Base-by-base conservation (phyloP, 1,139 yeast species). In the Zhuliangozyma parablackwelliae region DNA sequence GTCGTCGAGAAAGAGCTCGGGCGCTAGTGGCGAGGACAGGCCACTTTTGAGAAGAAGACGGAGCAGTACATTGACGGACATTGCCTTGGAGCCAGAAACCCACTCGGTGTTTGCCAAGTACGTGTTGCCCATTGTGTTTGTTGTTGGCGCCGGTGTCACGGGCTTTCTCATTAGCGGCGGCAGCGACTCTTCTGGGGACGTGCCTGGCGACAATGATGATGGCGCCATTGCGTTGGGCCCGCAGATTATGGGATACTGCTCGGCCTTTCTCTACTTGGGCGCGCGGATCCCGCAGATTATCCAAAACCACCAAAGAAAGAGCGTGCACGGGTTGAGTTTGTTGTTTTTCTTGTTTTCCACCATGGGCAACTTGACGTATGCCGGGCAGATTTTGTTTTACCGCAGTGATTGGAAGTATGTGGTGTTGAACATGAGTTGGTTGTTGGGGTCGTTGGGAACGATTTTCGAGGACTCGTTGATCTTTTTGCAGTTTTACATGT, bases 211-310 rank as follows among this genome's bases (percentile, higher is more conserved):
- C n/a, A 37, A 48, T 5, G 24, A 35, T 10, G 43, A 40, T n/a
- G 39, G 39, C 10, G 37, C 48, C 21, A 63, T 76, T 33, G 51
- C 56, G n/a, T 40, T 73, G 29, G 85, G 85, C 1, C 84, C 94
- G 2, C 88, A 82, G 55, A 49, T 82, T 5, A 65, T 82, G 47
- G 95, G 95, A 7, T 86, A 85, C 58, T 49, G 77, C 5, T 80
- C 89, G 3, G 94, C 95, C 0, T 46, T 67, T 1, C 65, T 85
- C 37, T 85, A 85, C 54, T 68, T 85, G 47, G 82, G 87, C 7
- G 94, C 95, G 2, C 66, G 95, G 44, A 72, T 85, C 38, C 95
- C 95, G 2, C 95, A 85, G 58, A 85, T 85, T 42, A 59, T 80
- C 43, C 88, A 81, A 54, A 85, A 85, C 58, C 75, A 82, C 57